phyloP scores from a whole-genome alignment of 805 yeast genomes.

The Hermanozyma aechmeae region DNA sequence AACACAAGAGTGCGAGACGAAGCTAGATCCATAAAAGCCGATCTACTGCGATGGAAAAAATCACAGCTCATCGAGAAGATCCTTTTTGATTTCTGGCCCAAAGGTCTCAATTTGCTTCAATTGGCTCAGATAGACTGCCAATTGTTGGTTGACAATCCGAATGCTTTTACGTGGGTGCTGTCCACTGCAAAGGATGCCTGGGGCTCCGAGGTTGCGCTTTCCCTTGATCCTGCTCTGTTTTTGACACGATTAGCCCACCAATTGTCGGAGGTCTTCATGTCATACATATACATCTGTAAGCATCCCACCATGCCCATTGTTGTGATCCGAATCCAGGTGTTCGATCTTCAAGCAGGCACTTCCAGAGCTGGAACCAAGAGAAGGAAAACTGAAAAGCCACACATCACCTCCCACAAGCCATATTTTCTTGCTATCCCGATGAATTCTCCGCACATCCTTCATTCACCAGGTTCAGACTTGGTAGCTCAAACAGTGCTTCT shows the following conservation, averaged over 20 bases:
- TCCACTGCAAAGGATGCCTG: conserved; percentile 34
- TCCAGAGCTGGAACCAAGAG: not conserved
- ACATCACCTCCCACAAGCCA: conserved; percentile 47
- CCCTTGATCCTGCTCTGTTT: conserved; percentile 44
- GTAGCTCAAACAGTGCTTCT: conserved; percentile 50
- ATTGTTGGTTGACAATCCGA: conserved; percentile 50
- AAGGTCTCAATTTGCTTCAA: conserved; percentile 56
- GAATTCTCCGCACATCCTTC: conserved; percentile 59
- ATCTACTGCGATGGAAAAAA: conserved; percentile 21
- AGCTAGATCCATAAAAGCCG: too few species aligned
- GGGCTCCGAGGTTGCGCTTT: conserved; percentile 19
- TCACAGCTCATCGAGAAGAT: conserved; percentile 33
- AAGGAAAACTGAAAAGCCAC: conserved; percentile 17
- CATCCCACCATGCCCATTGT: conserved; percentile 57
- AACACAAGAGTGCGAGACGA: too few species aligned
- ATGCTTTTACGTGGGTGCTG: conserved; percentile 35
- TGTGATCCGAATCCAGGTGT: conserved; percentile 58
- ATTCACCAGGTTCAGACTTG: conserved; percentile 34
- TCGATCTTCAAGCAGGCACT: conserved; percentile 31
- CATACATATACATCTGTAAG: conserved; percentile 57
- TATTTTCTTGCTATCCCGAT: conserved; percentile 58
- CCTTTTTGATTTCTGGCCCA: conserved; percentile 41
- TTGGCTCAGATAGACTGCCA: conserved; percentile 66
- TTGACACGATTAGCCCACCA: conserved; percentile 38
- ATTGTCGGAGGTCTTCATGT: conserved; percentile 42